Percentiles rank a stretch among this genome's conserved stretches.
Conservation (phyloP, 2,329 filamentous ascomycete genomes). For the Dactylellina leptospora region DNA sequence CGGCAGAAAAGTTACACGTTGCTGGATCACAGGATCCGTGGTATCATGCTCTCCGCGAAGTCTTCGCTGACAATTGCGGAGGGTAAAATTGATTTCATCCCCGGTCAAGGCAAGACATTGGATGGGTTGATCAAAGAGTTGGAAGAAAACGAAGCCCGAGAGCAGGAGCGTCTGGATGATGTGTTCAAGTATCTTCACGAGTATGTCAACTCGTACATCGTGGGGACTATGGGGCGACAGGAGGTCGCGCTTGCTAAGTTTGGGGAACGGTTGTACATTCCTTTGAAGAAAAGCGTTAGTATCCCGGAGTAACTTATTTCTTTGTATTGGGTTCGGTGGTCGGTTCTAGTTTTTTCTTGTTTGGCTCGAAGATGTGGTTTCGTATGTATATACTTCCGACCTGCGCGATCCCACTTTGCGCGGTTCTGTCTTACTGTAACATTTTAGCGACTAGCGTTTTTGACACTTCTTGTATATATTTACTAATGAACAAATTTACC, state of each 20-base stretch:
- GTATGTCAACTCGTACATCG: slow-evolving; percentile 41
- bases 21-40: slow-evolving; percentile 24
- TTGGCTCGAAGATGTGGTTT: background rate
- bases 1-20: slow-evolving; percentile 30
- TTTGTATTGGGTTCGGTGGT: background rate
- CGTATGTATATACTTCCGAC: background rate
- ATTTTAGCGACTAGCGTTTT: background rate
- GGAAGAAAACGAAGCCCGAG: slow-evolving; percentile 5
- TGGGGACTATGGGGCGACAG: slow-evolving; percentile 25
- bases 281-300: slow-evolving; percentile 8
- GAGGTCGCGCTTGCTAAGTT: slow-evolving; percentile 43
- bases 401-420: background rate
- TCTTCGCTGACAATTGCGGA: slow-evolving; percentile 16
- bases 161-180: slow-evolving; percentile 19
- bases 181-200: slow-evolving; percentile 36
- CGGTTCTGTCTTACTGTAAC: background rate
- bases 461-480: background rate
- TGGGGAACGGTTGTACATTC: slow-evolving; percentile 44
- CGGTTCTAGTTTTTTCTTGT: background rate
- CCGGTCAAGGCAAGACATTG: slow-evolving; percentile 31
- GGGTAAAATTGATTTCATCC: slow-evolving; percentile 33
- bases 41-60: slow-evolving; percentile 28
- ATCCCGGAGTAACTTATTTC: background rate
- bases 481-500: too few relatives aligned
- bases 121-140: background rate